phyloP scores from a whole-genome alignment of 2,329 filamentous ascomycete genomes.

The Coniochaeta hoffmannii region DNA sequence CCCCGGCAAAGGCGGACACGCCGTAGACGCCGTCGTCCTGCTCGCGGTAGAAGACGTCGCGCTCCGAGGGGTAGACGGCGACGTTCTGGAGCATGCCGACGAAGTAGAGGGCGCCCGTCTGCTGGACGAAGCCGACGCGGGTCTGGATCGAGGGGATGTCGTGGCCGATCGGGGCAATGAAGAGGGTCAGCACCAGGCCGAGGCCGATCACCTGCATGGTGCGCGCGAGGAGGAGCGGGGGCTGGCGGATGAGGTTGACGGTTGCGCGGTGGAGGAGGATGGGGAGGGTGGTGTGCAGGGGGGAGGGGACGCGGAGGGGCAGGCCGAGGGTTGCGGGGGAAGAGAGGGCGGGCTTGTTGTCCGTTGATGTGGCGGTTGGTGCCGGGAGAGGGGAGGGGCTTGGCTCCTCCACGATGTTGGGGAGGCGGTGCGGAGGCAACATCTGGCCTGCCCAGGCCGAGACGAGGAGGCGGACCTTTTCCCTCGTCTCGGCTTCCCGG shows the following conservation, averaged over 20 bases:
- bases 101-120: slow-evolving; percentile 65
- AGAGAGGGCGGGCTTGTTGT: slow-evolving; percentile 41
- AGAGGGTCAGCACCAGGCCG: slow-evolving; percentile 55
- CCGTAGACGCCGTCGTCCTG: slow-evolving; percentile 67
- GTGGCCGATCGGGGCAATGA: slow-evolving; percentile 64
- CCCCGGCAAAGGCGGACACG: slow-evolving; percentile 61
- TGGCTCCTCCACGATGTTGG: slow-evolving; percentile 6
- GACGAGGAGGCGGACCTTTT: slow-evolving; percentile 55
- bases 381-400: slow-evolving; percentile 6
- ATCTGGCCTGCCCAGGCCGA: slow-evolving; percentile 40
- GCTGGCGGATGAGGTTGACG: slow-evolving; percentile 63
- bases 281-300: slow-evolving; percentile 51
- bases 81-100: slow-evolving; percentile 76
- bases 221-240: slow-evolving; percentile 55
- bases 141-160: slow-evolving; percentile 67
- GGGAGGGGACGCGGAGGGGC: slow-evolving; percentile 54
- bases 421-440: slow-evolving; percentile 3
- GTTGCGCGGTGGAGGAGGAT: slow-evolving; percentile 59
- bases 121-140: slow-evolving; percentile 65
- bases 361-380: slow-evolving; percentile 8
- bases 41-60: slow-evolving; percentile 72
- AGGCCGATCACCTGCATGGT: slow-evolving; percentile 61
- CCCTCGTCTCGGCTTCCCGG: slow-evolving; percentile 54
- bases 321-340: slow-evolving; percentile 67
- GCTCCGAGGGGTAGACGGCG: slow-evolving; percentile 63